Base-by-base conservation (phyloP, 306 rosid genomes). In the Cicer cuneatum region DNA sequence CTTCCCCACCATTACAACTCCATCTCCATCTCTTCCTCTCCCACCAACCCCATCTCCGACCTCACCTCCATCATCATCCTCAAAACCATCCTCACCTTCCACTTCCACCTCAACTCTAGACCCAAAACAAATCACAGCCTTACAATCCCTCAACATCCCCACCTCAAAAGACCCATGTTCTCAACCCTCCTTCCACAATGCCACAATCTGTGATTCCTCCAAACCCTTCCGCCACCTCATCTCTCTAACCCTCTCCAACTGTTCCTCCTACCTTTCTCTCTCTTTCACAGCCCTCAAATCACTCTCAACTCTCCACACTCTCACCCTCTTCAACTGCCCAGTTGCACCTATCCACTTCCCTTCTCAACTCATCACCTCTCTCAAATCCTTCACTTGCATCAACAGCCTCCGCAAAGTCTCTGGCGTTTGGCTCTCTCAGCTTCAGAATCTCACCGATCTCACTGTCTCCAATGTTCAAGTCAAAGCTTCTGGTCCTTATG, bases 201-300 rank as follows among this genome's bases (percentile, higher is more conserved):
- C 86, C 82, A 88, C 96, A 0, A 18, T 78, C 48, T 91, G 98
- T 61, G 97, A 93, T 84, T 40, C 86, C 11, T 66, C 89, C 15
- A 85, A 74, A 48, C 98, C 98, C 42, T 93, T 93, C 40, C 93
- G 96, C 69, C 98, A 91, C 89, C 82, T 93, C 73, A 64, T 88
- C 72, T 83, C 92, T 6, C 90, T 93, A 21, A 78, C 83, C 43
- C 90, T 93, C 39, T 40, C 90, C 4, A 93, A 93, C 82, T 93
- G 97, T 80, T 86, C 93, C 19, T 82, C 88, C 71, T 91, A 86
- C 38, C 89, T 91, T 2, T 86, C 93, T 10, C 84, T 93, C 64
- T 93, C 98, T 80, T 90, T 82, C 86, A 91, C 97, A 0, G 97
- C 97, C n/a, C 96, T 94, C 81, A 87, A 88, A 43, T 94, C 98